Evolutionary conservation across 1,139 yeast genomes (phyloP), one percentile per base, ranked within the genome.

Genomic region (Diutina catenulata): DNA sequence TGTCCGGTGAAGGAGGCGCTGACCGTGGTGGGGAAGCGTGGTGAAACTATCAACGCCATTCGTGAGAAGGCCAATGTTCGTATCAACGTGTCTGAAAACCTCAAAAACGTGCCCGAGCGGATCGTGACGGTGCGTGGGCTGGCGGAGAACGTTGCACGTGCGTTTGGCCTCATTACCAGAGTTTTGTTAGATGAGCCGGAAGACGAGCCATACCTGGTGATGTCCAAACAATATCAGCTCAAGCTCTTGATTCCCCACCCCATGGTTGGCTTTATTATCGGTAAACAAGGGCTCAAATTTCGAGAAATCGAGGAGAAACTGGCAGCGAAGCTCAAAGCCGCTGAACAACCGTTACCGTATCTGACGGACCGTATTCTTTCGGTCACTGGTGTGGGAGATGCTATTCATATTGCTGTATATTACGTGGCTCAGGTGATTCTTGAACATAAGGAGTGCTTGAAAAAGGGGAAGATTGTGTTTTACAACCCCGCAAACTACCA

Each of bases 221-320:
- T 67, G 39, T 72, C 84, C 26, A 62, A 63, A 44, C 74, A 68
- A 39, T 72, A 75, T 44, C 70, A 70, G 39, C 57, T 86, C 46
- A 70, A 78, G 45, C 53, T 86, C 14, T 60, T 86, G 40, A 68
- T 87, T 27, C 94, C 95, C 2, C 91, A 84, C 55, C 78, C 81
- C 3, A 60, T 81, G 53, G 82, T 84, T 63, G 95, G 95, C 0
- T 80, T 73, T 47, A 70, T 87, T 38, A 86, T 86, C 47, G 95
- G 95, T 11, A 80, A 80, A 49, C 78, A 69, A 41, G 94, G 95
- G 9, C 61, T 73, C 14, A 73, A 76, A 46, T 77, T 87, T 51
- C 67, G 87, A 44, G 93, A 84, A 53, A 82, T 87, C 47, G 94
- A 84, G 57, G 88, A 80, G 41, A 70, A 72, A 42, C 81, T 94